Percentiles rank a stretch among this genome's conserved stretches.
These are phyloP conservation scores for Diutina rugosa DNA, from an alignment of 1,139 yeast species.

Conservation along the genomic window DNA sequence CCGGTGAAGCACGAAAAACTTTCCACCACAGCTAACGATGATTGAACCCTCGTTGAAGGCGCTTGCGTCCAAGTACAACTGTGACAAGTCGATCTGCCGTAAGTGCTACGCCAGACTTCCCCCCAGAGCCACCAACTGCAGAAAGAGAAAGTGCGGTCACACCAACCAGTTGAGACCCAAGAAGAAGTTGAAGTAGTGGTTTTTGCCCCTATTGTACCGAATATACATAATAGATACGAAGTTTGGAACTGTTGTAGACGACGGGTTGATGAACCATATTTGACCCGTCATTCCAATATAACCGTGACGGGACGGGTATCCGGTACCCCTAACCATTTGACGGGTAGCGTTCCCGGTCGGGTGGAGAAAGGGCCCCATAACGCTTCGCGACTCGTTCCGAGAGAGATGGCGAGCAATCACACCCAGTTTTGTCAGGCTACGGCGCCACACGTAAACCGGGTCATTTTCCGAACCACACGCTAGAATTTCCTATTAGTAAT, in stretches of 20 bases:
- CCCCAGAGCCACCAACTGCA: constrained; percentile 99
- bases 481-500: not conserved
- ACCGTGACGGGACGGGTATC: too few relatives aligned
- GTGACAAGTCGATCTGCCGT: constrained; percentile 98
- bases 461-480: not conserved
- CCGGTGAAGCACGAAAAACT: not conserved
- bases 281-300: too few relatives aligned
- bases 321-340: too few relatives aligned
- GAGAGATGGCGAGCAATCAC: not conserved
- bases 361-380: not conserved
- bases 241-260: not conserved
- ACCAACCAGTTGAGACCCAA: constrained; percentile 99
- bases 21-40: constrained; percentile 22
- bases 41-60: constrained; percentile 99
- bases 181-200: constrained; percentile 90
- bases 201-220: not conserved
- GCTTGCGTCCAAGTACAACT: constrained; percentile 98
- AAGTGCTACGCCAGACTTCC: constrained; percentile 99
- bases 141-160: constrained; percentile 99
- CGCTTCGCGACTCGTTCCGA: not conserved
- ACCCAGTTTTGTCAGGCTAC: not conserved
- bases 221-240: constrained; percentile 1
- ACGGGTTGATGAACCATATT: too few relatives aligned
- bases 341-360: too few relatives aligned
- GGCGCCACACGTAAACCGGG: not conserved